phyloP scores from a whole-genome alignment of 2,329 filamentous ascomycete species.

The Sporothrix variecibatus region DNA sequence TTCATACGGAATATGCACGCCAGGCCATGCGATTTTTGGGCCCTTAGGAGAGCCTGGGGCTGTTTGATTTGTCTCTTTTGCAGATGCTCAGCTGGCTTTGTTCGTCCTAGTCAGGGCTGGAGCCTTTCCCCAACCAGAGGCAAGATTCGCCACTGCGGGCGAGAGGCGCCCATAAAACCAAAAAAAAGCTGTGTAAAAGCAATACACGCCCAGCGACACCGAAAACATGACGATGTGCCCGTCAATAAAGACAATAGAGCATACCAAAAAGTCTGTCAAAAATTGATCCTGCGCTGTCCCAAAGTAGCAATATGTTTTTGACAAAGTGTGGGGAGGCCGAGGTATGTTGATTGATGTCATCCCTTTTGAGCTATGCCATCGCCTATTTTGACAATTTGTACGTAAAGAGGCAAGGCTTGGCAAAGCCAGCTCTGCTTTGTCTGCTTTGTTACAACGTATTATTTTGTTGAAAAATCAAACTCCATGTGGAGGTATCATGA shows the following conservation, averaged over 20 bases:
- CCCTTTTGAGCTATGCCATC: background rate
- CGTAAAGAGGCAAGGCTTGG: conserved; percentile 13
- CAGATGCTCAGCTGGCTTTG: background rate
- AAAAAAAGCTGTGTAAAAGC: too few relatives aligned
- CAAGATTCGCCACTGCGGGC: background rate
- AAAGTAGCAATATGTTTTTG: background rate
- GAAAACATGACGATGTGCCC: background rate
- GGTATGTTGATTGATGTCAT: background rate
- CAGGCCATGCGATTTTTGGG: background rate
- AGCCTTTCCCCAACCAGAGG: background rate
- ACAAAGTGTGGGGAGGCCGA: background rate
- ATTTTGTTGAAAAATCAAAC: background rate
- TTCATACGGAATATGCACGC: background rate
- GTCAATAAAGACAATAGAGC: background rate
- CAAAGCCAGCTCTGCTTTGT: background rate
- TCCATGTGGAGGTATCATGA: background rate
- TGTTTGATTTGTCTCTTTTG: background rate
- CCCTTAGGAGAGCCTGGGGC: background rate
- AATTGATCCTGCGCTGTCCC: conserved; percentile 3
- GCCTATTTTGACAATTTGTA: background rate
- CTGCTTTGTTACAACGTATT: background rate
- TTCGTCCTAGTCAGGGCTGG: background rate
- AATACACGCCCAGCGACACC: conserved; percentile 12
- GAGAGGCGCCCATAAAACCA: background rate
- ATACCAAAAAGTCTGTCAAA: background rate